phyloP scores from a whole-genome alignment of 2,329 filamentous ascomycete species.

The Simplicillium sp. region DNA sequence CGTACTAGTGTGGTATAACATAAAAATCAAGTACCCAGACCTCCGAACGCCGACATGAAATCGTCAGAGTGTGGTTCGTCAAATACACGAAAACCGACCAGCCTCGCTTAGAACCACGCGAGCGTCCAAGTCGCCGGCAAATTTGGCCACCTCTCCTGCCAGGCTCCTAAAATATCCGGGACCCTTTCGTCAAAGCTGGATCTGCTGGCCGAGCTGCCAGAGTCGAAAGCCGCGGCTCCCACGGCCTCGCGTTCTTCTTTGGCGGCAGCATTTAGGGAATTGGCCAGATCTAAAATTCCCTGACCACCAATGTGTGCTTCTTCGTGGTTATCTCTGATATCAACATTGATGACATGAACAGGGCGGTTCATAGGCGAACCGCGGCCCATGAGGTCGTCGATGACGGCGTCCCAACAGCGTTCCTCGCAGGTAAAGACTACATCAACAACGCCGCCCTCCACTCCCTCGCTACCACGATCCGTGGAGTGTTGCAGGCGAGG shows the following conservation, averaged over 20 bases:
- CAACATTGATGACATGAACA: slow-evolving; percentile 96
- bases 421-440: slow-evolving; percentile 97
- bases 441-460: slow-evolving; percentile 84
- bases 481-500: slow-evolving; percentile 68
- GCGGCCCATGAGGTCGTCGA: slow-evolving; percentile 83
- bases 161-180: slow-evolving; percentile 80
- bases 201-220: slow-evolving; percentile 56
- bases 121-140: slow-evolving; percentile 89
- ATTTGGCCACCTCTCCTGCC: slow-evolving; percentile 93
- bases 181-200: slow-evolving; percentile 85
- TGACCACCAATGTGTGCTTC: slow-evolving; percentile 85
- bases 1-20: too few species aligned
- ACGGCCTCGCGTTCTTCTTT: slow-evolving; percentile 62
- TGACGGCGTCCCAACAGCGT: slow-evolving; percentile 93
- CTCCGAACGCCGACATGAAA: not conserved
- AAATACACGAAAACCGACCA: not conserved
- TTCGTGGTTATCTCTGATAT: slow-evolving; percentile 97
- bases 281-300: slow-evolving; percentile 85
- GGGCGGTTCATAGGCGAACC: slow-evolving; percentile 82
- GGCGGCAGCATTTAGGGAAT: slow-evolving; percentile 73
- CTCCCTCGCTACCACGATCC: slow-evolving; percentile 70
- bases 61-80: not conserved
- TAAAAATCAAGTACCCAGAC: too few species aligned
- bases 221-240: slow-evolving; percentile 59
- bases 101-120: slow-evolving; percentile 67